Base-by-base conservation (phyloP, 2,329 filamentous ascomycete species). In the Ophiosphaerella korrae region DNA sequence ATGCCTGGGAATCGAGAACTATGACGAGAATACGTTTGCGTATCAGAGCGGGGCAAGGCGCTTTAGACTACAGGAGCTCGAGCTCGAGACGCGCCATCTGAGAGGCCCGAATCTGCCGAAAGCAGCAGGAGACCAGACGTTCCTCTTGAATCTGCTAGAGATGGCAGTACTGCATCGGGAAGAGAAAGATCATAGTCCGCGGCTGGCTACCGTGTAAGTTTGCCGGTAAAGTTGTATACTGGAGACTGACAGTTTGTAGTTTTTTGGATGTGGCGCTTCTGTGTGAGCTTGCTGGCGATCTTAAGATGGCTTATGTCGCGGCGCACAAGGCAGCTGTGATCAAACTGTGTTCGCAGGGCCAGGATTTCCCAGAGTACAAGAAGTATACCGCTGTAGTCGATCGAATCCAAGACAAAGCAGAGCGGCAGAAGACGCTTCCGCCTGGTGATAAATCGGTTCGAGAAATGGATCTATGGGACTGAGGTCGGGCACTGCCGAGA, bases 191-290 rank as follows among this genome's bases (percentile, higher is more conserved):
- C 61, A 53, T 45, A 58, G 61, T 11, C 54, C 52, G 2, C 55
- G 62, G 7, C 38, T 72, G 34, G 67, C 70, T 1, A 52, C 53
- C 7, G 52, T 64, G 64, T 70, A 53, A 61, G 68, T 67, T 3
- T 5, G 2, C n/a, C 18, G 16, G 23, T 26, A 5, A n/a, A 12
- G 13, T 2, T 46, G 1, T n/a, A 32, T n/a, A 14, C 12, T 1
- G 16, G 21, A 33, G 14, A 39, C 53, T 59, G n/a, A 63, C 44
- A 3, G 2, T 6, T 11, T 14, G 2, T 31, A 72, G 67, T 13
- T 72, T 65, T 23, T 45, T 72, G 12, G 70, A 73, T 33, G 61
- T 73, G 26, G 70, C 67, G 13, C 52, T 74, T 0, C 43, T 70
- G 13, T 71, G 66, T 37, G 70, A 72, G 49, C 12, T 45, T 3